Evolutionary conservation across 2,329 filamentous ascomycete species (phyloP).

Genomic region (Coniochaeta sp.): DNA sequence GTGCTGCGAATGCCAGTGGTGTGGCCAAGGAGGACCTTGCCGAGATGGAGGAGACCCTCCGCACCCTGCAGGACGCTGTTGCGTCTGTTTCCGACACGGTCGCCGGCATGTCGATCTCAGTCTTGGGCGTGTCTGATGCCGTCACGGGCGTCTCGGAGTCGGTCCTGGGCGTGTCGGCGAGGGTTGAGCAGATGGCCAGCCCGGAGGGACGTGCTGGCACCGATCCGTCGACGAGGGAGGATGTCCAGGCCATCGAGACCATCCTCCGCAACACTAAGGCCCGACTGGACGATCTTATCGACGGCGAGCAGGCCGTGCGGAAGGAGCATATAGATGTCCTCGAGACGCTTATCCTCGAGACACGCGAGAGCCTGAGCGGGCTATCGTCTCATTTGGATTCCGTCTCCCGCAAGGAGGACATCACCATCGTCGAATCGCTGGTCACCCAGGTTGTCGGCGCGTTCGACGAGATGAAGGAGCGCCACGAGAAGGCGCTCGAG

Average conservation of each 20-base stretch:
- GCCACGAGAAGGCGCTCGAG: constrained; percentile 44
- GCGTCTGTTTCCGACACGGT: constrained; percentile 16
- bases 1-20: not conserved
- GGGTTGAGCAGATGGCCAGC: not conserved
- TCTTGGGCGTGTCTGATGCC: constrained; percentile 1
- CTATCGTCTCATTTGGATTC: constrained; percentile 62
- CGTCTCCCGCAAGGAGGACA: constrained; percentile 69
- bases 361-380: constrained; percentile 63
- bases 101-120: constrained; percentile 19
- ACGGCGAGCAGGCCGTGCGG: constrained; percentile 62
- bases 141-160: not conserved
- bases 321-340: constrained; percentile 60
- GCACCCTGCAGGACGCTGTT: constrained; percentile 28
- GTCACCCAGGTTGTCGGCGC: constrained; percentile 69
- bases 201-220: constrained; percentile 12
- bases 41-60: constrained; percentile 43
- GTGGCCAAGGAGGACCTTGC: constrained; percentile 26
- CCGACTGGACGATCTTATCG: constrained; percentile 72
- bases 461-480: constrained; percentile 67
- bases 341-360: constrained; percentile 61
- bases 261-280: constrained; percentile 85
- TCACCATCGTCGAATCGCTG: constrained; percentile 68
- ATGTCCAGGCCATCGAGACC: constrained; percentile 85
- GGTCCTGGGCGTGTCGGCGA: not conserved
- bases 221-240: constrained; percentile 65